Conservation (phyloP, 78 protist species). For the Fonticula alba region DNA sequence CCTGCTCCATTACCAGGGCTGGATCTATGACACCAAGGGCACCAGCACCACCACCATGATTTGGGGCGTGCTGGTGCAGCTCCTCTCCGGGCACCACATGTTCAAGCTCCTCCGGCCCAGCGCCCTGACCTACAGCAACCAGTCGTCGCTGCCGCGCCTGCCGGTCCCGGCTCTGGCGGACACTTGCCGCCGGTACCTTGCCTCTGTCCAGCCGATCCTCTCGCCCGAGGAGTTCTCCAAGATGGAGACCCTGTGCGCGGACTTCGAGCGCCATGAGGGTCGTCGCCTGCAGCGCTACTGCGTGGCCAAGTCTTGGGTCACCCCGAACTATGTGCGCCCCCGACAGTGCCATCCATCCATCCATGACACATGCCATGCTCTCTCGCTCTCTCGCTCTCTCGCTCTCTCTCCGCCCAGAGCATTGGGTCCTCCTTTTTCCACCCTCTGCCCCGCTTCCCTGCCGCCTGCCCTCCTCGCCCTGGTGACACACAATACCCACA, state of each 20-base stretch:
- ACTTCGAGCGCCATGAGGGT: slow-evolving; percentile 6
- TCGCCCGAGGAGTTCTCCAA: neutral
- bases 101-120: neutral
- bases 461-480: no score
- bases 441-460: no score
- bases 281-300: slow-evolving; percentile 23
- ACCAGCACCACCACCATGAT: no score
- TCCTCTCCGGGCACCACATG: neutral
- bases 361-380: neutral
- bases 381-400: neutral
- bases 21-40: slow-evolving; percentile 10
- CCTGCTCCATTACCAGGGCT: slow-evolving; percentile 11
- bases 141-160: slow-evolving; percentile 16
- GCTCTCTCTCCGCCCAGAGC: neutral
- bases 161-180: slow-evolving; percentile 14
- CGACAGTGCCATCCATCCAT: neutral
- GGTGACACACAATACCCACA: no score
- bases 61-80: neutral
- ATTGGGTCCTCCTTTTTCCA: no score
- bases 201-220: slow-evolving; percentile 6
- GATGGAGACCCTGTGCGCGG: neutral
- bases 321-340: slow-evolving; percentile 16
- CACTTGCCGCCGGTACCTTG: slow-evolving; percentile 7
- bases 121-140: slow-evolving; percentile 4
- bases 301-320: slow-evolving; percentile 6